Conservation (phyloP, 352 stramenopile species). For the Phytopythium boreale region DNA sequence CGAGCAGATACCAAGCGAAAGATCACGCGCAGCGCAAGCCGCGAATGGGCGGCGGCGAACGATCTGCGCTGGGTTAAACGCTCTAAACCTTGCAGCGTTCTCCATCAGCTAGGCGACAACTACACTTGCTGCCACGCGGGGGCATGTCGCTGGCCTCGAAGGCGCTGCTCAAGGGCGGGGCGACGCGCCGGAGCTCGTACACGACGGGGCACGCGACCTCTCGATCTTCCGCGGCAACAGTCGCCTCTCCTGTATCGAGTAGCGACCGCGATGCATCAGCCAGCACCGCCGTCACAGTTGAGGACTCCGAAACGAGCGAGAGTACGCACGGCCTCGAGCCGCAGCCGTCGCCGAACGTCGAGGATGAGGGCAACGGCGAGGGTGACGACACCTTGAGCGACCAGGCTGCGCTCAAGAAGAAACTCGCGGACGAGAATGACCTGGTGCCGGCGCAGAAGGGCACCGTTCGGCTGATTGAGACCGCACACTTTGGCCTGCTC, state of each 20-base stretch:
- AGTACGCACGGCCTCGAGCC: neutral
- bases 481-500: constrained; percentile 45
- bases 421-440: constrained; percentile 25
- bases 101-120: neutral
- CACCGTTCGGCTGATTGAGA: constrained; percentile 36
- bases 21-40: too few species aligned
- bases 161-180: neutral
- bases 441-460: constrained; percentile 35
- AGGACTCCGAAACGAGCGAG: neutral
- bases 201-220: neutral
- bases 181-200: constrained; percentile 1
- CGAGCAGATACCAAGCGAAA: too few species aligned
- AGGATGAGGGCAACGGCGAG: neutral
- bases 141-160: constrained; percentile 7
- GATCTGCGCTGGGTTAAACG: too few species aligned
- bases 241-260: neutral
- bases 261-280: neutral
- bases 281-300: neutral
- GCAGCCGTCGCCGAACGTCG: constrained; percentile 2
- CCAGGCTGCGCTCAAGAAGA: constrained; percentile 17
- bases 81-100: too few species aligned
- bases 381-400: neutral
- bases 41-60: too few species aligned
- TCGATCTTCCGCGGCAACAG: neutral
- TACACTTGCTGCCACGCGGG: neutral